Evolutionary conservation across 306 rosid species (phyloP), one percentile per base, ranked within the genome.

Genomic region (Ziziphus jujuba): DNA sequence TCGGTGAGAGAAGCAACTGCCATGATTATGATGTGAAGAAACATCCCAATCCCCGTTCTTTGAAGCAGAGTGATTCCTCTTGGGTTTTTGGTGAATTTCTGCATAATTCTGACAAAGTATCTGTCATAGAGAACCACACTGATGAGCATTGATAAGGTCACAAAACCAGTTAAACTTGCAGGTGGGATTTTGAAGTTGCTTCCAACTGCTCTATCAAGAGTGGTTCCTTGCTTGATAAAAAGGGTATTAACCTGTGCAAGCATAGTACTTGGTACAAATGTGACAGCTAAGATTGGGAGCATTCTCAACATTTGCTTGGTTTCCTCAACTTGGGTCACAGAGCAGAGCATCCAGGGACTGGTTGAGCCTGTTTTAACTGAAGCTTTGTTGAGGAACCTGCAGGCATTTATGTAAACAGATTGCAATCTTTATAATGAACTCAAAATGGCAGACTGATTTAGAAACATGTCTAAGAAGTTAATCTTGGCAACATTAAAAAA

Each of bases 181-280:
- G 97, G 87, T 6, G 99, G 99, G 56, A 93, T 88, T 25, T 79
- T 62, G 71, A 90, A 90, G 58, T 70, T 59, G 58, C 72, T 59
- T 19, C 96, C 96, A 5, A 93, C 31, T 68, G 66, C 68, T 75
- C 96, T 66, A 61, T 90, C 78, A 3, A 93, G 82, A 40, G 99
- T 93, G 49, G 95, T 90, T 57, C 99, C 96, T 83, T 93, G 99
- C 78, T 85, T 93, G 71, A 93, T 81, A 75, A 90, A 93, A 6
- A 93, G 81, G 38, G 99, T 93, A 76, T 83, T 74, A 60, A 80
- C 62, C 40, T 90, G 97, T 49, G 99, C 99, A 69, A 87, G n/a
- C 84, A 90, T 88, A 9, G 66, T 80, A 89, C 97, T 87, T 1
- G 99, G 99, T 36, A 90, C 72, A 61, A 93, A 70, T 38, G 87